These are phyloP conservation scores for Chaetomium cochliodes DNA, from an alignment of 495 filamentous ascomycete species.

Conservation along the genomic window DNA sequence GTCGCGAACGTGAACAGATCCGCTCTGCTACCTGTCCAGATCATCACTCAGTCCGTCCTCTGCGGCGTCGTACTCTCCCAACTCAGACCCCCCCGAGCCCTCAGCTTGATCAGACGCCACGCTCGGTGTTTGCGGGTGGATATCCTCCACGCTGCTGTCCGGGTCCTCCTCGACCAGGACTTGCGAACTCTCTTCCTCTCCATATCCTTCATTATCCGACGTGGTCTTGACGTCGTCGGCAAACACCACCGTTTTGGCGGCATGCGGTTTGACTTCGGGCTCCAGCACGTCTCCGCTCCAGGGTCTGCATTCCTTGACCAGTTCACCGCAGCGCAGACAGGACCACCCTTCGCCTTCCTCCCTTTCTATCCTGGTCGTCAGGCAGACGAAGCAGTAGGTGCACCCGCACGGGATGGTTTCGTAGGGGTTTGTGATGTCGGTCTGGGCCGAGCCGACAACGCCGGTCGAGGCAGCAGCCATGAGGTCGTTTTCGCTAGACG, in stretches of 20 bases:
- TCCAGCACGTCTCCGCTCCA: conserved; percentile 85
- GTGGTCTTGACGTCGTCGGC: conserved; percentile 51
- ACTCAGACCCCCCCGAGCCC: conserved; percentile 36
- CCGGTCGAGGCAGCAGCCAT: conserved; percentile 67
- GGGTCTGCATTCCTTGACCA: conserved; percentile 84
- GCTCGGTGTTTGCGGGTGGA: conserved; percentile 16
- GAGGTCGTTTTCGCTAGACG: conserved; percentile 65
- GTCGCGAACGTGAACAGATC: not conserved
- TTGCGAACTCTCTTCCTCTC: conserved; percentile 15
- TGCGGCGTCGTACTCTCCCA: conserved; percentile 48
- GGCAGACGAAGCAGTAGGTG: conserved; percentile 94
- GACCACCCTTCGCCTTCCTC: conserved; percentile 96
- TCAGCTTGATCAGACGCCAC: conserved; percentile 19
- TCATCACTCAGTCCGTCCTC: conserved; percentile 44
- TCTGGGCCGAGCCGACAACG: conserved; percentile 81
- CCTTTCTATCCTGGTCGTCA: conserved; percentile 83
- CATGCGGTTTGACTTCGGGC: conserved; percentile 53
- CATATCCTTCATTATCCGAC: conserved; percentile 9
- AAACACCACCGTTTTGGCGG: conserved; percentile 69
- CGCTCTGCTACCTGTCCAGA: conserved; percentile 29
- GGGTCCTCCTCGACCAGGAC: conserved; percentile 18
- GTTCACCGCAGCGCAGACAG: conserved; percentile 86
- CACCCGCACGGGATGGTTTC: conserved; percentile 88
- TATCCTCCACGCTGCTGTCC: conserved; percentile 15
- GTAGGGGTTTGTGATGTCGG: conserved; percentile 95